Base-by-base conservation (phyloP, 495 filamentous ascomycete genomes). In the Podospora fimiseda region DNA sequence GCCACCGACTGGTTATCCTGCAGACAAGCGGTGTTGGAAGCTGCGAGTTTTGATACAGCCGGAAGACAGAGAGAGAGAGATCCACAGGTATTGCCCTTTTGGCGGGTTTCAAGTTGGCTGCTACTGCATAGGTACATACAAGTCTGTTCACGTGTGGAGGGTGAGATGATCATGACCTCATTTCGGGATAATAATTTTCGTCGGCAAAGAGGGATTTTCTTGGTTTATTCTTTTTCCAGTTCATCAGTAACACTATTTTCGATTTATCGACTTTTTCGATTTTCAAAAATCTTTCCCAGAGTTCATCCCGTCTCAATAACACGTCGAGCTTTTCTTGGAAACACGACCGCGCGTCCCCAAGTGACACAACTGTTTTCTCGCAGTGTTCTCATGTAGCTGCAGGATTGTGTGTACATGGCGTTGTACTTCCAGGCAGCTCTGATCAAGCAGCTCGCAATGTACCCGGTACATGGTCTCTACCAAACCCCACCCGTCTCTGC, bases 131-230 rank as follows among this genome's bases (percentile, higher is more conserved):
- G 42, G 4, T 44, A 44, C 42, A 44, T 44, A 44, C 42, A n/a
- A 44, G 19, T 19, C 42, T 23, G 20, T 44, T 44, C 42, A 44
- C 42, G 42, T 44, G 42, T 24, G 20, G 42, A 19, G 5, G 27
- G 27, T 33, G 11, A 6, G 27, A 33, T 39, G 53, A 56, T 56
- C 53, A 46, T 56, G 20, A 24, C 41, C 33, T 22, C 19, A 27
- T 56, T 44, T 21, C 53, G 22, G 53, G 40, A 24, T 51, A 55
- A n/a, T n/a, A n/a, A n/a, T 48, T 44, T 20, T 40, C 44, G 33
- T 9, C 48, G 33, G 33, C 38, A 51, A 38, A 21, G 48, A 39
- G 2, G 15, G 36, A 42, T 11, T 33, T 33, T 33, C 11, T 33
- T 33, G 5, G 6, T 33, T 33, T 33, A 6, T 33, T 33, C 27